Base-by-base conservation (phyloP, 2,329 filamentous ascomycete species). In the Talaromyces atroroseus region DNA sequence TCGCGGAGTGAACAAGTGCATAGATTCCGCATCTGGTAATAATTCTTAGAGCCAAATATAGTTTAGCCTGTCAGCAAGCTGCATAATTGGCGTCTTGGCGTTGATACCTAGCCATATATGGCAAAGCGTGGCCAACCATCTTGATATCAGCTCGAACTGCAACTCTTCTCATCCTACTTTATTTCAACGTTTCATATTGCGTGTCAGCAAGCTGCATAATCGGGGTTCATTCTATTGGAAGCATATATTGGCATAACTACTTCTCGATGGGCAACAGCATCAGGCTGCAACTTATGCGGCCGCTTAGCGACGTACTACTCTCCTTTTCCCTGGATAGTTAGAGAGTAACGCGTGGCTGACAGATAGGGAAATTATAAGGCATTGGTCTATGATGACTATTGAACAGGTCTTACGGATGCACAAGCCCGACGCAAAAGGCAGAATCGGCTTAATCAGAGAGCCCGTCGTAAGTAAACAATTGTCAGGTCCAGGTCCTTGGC, bases 361-460 rank as follows among this genome's bases (percentile, higher is more conserved):
- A 50, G 14, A 18, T 23, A n/a, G n/a, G n/a, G 36, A 20, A 5
- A 14, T 2, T 8, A n/a, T 36, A 26, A 56, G 47, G 53, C 53
- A 2, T 14, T 56, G 24, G 18, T 56, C 32, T 34, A 56, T 29
- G 47, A 50, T 46, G 59, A 61, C 36, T 51, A 61, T 42, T 61
- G 59, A 58, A 60, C 47, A 26, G 55, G 58, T 11, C 45, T 53
- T 12, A 56, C 58, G 29, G 63, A 64, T 45, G 56, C 62, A 21
- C 50, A 49, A 47, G 44, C 54, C 10, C 38, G 63, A 26, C 58
- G 61, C 40, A 60, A 49, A 50, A 21, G 61, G 8, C 62, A 65
- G 54, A 65, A 64, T 21, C 55, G 62, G 29, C 45, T 65, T 8
- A 60, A 63, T 20, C 63, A 65, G 47, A 53, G 63, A 24, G 62